Conservation (phyloP, 495 filamentous ascomycete species). For the Xylaria flabelliformis region DNA sequence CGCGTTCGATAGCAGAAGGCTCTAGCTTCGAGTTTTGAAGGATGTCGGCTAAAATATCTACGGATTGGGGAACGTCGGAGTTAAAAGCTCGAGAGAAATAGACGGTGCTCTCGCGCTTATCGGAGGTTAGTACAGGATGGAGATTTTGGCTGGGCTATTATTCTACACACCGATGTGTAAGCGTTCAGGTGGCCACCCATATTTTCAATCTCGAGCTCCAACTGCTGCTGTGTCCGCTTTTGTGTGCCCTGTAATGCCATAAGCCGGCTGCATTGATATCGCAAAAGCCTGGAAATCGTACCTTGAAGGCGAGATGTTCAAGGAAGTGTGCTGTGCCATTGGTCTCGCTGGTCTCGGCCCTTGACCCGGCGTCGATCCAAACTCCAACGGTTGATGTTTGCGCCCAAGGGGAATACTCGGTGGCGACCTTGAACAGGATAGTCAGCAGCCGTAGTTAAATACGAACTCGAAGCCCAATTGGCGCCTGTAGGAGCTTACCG, state of each 20-base stretch:
- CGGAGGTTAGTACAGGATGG: conserved; percentile 42
- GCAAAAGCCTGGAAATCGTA: conserved; percentile 45
- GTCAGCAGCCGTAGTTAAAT: conserved; percentile 41
- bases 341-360: conserved; percentile 97
- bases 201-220: conserved; percentile 99
- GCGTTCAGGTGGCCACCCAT: conserved; percentile 99
- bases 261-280: conserved; percentile 27
- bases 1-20: conserved; percentile 87
- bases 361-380: conserved; percentile 98
- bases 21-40: conserved; percentile 99
- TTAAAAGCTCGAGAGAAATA: conserved; percentile 99
- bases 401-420: conserved; percentile 96
- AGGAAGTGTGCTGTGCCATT: conserved; percentile 99
- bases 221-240: conserved; percentile 90
- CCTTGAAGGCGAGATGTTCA: conserved; percentile 99
- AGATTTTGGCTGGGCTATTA: conserved; percentile 27
- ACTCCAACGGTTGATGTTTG: conserved; percentile 98
- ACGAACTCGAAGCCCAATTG: conserved; percentile 40
- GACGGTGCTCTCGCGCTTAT: conserved; percentile 95
- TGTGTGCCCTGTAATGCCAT: conserved; percentile 71
- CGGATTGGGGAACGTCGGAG: conserved; percentile 89
- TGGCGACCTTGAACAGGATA: conserved; percentile 74
- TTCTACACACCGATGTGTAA: conserved; percentile 90
- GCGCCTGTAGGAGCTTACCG: conserved; percentile 64
- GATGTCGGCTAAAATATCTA: conserved; percentile 98